Base-by-base conservation (phyloP, 1,284 basidiomycete genomes). In the Trichosporon faecale region DNA sequence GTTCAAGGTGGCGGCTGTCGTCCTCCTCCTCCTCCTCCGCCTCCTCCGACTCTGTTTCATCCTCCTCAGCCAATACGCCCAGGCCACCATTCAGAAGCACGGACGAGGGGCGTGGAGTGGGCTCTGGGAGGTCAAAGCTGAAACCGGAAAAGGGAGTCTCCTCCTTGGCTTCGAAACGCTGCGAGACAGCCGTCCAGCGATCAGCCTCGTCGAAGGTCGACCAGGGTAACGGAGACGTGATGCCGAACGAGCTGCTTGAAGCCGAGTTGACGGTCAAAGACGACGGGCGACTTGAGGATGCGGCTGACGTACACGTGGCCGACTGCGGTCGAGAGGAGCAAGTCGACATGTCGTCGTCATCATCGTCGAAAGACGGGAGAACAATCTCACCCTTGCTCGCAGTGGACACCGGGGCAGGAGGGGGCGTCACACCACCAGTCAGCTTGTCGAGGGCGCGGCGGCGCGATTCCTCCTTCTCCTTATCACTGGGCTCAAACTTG, bases 401-500 rank as follows among this genome's bases (percentile, higher is more conserved):
- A 31, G 61, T 37, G 11, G 65, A 65, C 46, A 71, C 73, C 7
- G 70, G 64, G n/a, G 37, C 63, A 6, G 25, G 40, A 2, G 64
- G 27, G 9, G 27, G 66, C 16, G n/a, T 7, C 31, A 23, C 67
- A 2, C 72, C 71, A 16, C 80, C 81, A 1, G 76, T 82, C 27
- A 83, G 77, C 69, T 80, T 79, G 64, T 82, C 80, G 25, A 83
- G 73, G 11, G 81, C 80, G 33, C 76, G 78, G 1, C 78, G 74
- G 5, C 81, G 73, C 2, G 75, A 81, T 68, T 81, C 81, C 31
- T 79, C 77, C 68, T 78, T 77, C 46, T 79, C 77, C 74, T 78
- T 80, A 63, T 82, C 79, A 57, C 76, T 78, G 0, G 81, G 81
- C 68, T 80, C 81, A 66, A 83, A 83, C 68, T 80, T 80, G 21